phyloP scores from a whole-genome alignment of 345 rosid species.

The Melastoma malabathricum region DNA sequence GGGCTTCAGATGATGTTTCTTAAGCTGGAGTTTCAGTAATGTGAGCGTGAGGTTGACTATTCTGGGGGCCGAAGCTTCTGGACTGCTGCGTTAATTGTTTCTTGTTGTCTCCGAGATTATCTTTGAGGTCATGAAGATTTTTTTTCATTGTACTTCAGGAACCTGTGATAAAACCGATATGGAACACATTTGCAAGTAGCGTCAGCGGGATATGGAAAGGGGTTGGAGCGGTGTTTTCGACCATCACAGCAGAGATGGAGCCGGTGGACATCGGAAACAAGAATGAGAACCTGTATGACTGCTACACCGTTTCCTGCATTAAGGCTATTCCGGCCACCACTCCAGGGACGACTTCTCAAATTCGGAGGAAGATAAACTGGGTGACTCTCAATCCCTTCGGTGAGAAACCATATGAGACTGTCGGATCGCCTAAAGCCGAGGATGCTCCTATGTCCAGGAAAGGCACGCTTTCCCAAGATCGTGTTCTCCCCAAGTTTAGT shows the following conservation, averaged over 20 bases:
- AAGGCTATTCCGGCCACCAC: constrained; percentile 29
- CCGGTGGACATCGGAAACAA: constrained; percentile 66
- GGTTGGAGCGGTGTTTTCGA: constrained; percentile 83
- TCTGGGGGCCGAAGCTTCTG: no score
- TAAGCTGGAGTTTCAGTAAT: no score
- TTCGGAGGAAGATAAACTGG: constrained; percentile 71
- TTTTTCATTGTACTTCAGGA: constrained; percentile 29
- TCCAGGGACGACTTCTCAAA: constrained; percentile 29
- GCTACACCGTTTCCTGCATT: constrained; percentile 50
- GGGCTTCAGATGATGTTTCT: no score
- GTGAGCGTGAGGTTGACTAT: no score
- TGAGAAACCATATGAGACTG: constrained; percentile 24
- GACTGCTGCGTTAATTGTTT: no score
- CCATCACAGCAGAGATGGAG: constrained; percentile 80
- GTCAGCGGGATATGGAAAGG: constrained; percentile 96
- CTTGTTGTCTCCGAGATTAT: no score
- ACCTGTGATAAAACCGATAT: constrained; percentile 69
- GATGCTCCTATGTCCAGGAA: constrained; percentile 10
- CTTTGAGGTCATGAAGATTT: background rate
- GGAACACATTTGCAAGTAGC: constrained; percentile 87
- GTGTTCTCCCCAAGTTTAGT: constrained; percentile 39
- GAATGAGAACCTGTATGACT: constrained; percentile 60
- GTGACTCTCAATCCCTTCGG: constrained; percentile 83
- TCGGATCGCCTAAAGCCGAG: constrained; percentile 9
- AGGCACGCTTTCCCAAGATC: constrained; percentile 11